phyloP scores from a whole-genome alignment of 2,329 filamentous ascomycete genomes.

The Niveomyces coronatus region DNA sequence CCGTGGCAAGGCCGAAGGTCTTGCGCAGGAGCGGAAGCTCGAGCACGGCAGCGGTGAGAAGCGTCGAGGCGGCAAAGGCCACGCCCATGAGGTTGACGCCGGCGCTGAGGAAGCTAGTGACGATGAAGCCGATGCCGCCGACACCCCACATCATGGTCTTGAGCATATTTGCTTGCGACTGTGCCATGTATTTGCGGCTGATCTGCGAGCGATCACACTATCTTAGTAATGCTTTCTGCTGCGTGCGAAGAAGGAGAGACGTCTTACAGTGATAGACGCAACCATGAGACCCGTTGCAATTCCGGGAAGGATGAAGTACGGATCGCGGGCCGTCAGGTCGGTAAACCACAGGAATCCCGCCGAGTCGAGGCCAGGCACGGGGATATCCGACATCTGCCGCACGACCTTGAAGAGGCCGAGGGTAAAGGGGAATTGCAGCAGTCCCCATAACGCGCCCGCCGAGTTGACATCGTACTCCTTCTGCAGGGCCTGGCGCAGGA shows the following conservation, averaged over 20 bases:
- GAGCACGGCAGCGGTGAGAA: constrained; percentile 27
- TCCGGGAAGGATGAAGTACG: constrained; percentile 64
- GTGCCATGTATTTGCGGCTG: constrained; percentile 23
- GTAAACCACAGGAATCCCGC: constrained; percentile 69
- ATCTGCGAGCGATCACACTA: constrained; percentile 17
- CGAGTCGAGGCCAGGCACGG: constrained; percentile 66
- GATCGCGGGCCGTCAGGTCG: constrained; percentile 68
- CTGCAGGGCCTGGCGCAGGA: constrained; percentile 25
- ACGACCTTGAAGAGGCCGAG: constrained; percentile 74
- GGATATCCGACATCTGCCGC: constrained; percentile 62
- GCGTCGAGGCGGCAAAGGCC: constrained; percentile 28
- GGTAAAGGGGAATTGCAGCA: constrained; percentile 52
- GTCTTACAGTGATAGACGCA: constrained; percentile 41
- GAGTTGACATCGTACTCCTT: constrained; percentile 26
- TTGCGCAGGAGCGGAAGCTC: constrained; percentile 29
- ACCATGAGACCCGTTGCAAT: constrained; percentile 47
- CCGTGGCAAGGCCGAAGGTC: constrained; percentile 26
- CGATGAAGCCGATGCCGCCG: constrained; percentile 32
- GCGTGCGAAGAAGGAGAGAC: background rate
- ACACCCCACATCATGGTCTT: constrained; percentile 34
- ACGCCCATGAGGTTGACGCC: constrained; percentile 38
- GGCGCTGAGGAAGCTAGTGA: constrained; percentile 37
- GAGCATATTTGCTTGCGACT: constrained; percentile 25
- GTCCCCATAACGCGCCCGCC: constrained; percentile 26
- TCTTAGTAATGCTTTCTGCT: no score